phyloP scores from a whole-genome alignment of 2,329 filamentous ascomycete genomes.

The Trichoderma hamatum region DNA sequence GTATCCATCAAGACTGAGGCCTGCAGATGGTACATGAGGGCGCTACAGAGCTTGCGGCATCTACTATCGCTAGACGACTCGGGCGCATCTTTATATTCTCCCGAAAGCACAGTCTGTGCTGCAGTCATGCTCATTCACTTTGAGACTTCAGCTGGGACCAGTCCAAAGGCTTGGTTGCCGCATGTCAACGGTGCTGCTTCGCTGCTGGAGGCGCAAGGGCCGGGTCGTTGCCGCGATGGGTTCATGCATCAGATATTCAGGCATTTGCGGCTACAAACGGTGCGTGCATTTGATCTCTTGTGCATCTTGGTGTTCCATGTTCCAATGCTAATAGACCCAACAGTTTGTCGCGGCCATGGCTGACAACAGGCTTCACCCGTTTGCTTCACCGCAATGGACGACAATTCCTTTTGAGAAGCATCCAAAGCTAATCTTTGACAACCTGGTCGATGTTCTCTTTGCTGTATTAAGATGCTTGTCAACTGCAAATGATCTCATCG shows the following conservation, averaged over 20 bases:
- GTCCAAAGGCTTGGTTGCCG: slow-evolving; percentile 23
- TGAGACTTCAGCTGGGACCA: slow-evolving; percentile 26
- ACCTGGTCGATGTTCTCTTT: slow-evolving; percentile 48
- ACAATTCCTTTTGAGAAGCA: slow-evolving; percentile 50
- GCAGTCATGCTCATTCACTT: slow-evolving; percentile 30
- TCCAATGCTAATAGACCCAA: background rate
- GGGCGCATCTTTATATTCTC: background rate
- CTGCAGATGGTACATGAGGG: slow-evolving; percentile 27
- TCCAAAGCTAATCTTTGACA: slow-evolving; percentile 50
- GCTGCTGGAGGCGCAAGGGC: slow-evolving; percentile 25
- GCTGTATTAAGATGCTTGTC: slow-evolving; percentile 16
- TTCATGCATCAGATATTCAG: slow-evolving; percentile 29
- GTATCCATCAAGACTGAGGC: slow-evolving; percentile 25
- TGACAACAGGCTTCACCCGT: slow-evolving; percentile 32
- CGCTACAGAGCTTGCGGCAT: slow-evolving; percentile 12
- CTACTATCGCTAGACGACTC: background rate
- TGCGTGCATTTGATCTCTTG: background rate
- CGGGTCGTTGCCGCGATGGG: slow-evolving; percentile 23
- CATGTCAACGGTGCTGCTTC: slow-evolving; percentile 26
- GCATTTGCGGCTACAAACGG: slow-evolving; percentile 28
- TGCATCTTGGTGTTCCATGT: too few relatives aligned
- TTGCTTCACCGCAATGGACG: slow-evolving; percentile 50
- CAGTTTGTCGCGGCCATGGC: slow-evolving; percentile 28
- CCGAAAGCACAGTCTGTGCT: slow-evolving; percentile 25
- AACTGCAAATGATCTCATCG: slow-evolving; percentile 16